A percentile compares a stretch with the other conserved stretches of the same genome.
These are phyloP conservation scores for Mycena crocata DNA, from an alignment of 768 basidiomycete genomes.

Conservation along the genomic window DNA sequence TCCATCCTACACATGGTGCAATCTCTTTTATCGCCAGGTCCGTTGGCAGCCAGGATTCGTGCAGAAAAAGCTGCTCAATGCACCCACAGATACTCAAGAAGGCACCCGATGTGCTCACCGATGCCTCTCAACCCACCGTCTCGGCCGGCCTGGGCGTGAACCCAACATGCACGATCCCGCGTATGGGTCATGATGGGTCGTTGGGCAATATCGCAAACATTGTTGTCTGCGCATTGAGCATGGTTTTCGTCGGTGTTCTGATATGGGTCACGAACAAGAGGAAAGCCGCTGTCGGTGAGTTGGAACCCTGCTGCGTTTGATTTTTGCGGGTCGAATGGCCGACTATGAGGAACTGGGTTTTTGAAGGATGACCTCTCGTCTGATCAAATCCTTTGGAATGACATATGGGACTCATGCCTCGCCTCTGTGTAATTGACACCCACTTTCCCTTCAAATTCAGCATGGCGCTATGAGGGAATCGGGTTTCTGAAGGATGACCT, in stretches of 20 bases:
- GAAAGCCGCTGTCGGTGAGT: constrained; percentile 89
- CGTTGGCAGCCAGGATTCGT: constrained; percentile 35
- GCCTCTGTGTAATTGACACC: no score
- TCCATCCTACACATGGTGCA: constrained; percentile 92
- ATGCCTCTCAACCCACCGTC: constrained; percentile 54
- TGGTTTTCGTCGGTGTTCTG: constrained; percentile 69
- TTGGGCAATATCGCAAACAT: constrained; percentile 91
- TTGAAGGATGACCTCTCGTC: no score
- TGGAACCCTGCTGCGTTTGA: no score
- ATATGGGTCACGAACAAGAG: constrained; percentile 69
- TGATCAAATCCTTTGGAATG: no score
- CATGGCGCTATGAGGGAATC: no score
- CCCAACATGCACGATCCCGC: constrained; percentile 81
- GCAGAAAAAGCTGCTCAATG: constrained; percentile 33
- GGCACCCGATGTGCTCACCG: constrained; percentile 45
- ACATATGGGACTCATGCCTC: no score
- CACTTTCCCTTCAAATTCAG: no score
- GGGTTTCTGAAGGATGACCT: no score
- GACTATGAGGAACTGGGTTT: no score
- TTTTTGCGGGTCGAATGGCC: no score
- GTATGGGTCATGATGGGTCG: constrained; percentile 65
- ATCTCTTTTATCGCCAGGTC: constrained; percentile 93
- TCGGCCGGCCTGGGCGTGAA: constrained; percentile 87
- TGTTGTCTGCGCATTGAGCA: constrained; percentile 79
- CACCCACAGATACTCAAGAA: constrained; percentile 51